Percentiles rank a stretch among this genome's conserved stretches.
These are phyloP conservation scores for Claviceps fusiformis DNA, from an alignment of 2,329 filamentous ascomycete genomes.

Conservation along the genomic window DNA sequence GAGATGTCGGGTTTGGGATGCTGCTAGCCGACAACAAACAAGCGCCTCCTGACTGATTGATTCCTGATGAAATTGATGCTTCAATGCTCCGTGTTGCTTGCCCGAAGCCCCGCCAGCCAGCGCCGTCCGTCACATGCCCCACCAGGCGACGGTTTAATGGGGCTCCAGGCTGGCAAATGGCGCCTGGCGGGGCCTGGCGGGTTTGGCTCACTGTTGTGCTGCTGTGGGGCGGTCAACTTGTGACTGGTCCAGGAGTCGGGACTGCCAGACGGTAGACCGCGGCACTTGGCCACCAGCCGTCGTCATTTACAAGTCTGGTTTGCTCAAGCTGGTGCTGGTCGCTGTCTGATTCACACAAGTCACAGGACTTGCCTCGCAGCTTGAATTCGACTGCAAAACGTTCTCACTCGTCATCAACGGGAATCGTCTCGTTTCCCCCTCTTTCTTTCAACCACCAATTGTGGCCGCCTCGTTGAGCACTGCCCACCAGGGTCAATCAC, in stretches of 20 bases:
- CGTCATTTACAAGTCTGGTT: too few species aligned
- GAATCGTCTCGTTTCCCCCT: background rate
- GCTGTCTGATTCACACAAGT: too few species aligned
- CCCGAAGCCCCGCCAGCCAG: background rate
- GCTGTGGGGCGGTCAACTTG: too few species aligned
- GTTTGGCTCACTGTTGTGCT: too few species aligned
- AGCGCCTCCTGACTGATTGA: background rate
- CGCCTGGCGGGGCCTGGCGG: too few species aligned
- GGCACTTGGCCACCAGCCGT: too few species aligned
- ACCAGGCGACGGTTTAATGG: background rate
- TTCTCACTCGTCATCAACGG: background rate
- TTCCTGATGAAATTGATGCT: too few species aligned
- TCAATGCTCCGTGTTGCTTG: background rate
- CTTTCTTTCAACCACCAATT: background rate
- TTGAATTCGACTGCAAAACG: background rate
- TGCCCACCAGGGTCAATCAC: background rate
- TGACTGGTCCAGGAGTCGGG: too few species aligned
- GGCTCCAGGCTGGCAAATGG: too few species aligned
- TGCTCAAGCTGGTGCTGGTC: too few species aligned
- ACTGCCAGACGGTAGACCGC: too few species aligned
- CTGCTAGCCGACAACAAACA: too few species aligned
- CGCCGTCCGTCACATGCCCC: background rate
- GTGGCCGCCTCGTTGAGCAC: background rate
- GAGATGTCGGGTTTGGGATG: background rate
- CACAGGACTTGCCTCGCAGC: background rate